Base-by-base conservation (phyloP, 192 early-diverging fungal genomes). In the Pilaira anomala region DNA sequence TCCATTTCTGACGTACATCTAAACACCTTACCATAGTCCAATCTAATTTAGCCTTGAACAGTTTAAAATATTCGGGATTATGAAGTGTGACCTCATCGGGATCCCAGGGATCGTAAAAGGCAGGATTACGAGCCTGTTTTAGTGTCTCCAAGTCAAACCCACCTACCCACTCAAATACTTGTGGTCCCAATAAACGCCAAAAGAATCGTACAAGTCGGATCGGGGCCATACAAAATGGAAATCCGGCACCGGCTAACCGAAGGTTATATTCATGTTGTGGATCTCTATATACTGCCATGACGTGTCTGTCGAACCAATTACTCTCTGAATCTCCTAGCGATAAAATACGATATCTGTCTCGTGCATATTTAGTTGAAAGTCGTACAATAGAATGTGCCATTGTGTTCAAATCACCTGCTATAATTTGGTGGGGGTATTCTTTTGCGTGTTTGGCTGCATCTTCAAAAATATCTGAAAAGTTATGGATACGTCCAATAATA, bases 361-460 rank as follows among this genome's bases (percentile, higher is more conserved):
- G 73, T 7, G 80, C 76, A 62, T 85, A 88, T 30, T 64, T 70
- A 7, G 85, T 83, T 36, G 87, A 87, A 2, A 92, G 63, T 7
- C 90, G 77, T 2, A 85, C 88, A 28, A 89, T 78, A 16, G 88
- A 90, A 60, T 90, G 90, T 2, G 83, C 87, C 75, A 89, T 87
- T 0, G 90, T 92, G 64, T 92, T 92, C 25, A 92, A 59, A 61
- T 92, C 90, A 25, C 90, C 90, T 66, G 85, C 84, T 7, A 92
- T 71, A 18, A 87, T 51, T 67, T 92, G 90, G 58, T 90, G 82
- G 9, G 88, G 90, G 24, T 73, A 69, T 53, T 49, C 58, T 0
- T 49, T 41, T 0, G 65, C 62, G 16, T 82, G 63, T 1, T 55
- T 25, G 0, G 67, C 57, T 33, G 88, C 82, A 64, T 90, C 86